Evolutionary conservation across 2,329 filamentous ascomycete species (phyloP), one percentile per base, ranked within the genome.

Genomic region (Cryphonectria nitschkei): DNA sequence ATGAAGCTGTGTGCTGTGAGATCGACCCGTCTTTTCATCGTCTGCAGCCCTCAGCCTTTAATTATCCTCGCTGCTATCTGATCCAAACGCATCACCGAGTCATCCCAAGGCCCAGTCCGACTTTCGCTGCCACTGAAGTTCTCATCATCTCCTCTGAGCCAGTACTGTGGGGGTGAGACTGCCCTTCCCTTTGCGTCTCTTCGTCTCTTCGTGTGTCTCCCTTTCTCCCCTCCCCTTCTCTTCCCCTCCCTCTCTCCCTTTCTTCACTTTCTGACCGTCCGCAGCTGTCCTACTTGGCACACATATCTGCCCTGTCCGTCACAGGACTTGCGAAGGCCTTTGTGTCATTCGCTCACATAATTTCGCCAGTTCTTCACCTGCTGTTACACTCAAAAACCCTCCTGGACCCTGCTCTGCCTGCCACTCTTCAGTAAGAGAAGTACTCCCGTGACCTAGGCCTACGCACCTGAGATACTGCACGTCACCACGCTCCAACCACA

Each of bases 11-110:
- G 34, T 67, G 50, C 34, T 43, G 39, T 41, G n/a, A 22, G 34
- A 19, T 67, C 7, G 37, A 56, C 34, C 39, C 22, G 50, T 39
- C 19, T 32, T 41, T 52, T 32, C 65, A 14, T 58, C 50, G 37
- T 41, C 37, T 67, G 32, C 64, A 37, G 52, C 34, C 65, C 4
- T 29, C 52, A 50, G 50, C 50, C n/a, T 32, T 46, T 58, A 43
- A n/a, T 56, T 26, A 26, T 41, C 16, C 58, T 32, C 29, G 29
- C 14, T 58, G 54, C 13, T 32, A 58, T 58, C 52, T 56, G 26
- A 50, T 50, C 22, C 22, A 50, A 19, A 50, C 46, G 19, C 16
- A 50, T n/a, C 22, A 50, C 46, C 46, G 46, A 50, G 46, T n/a
- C 46, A 50, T 50, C 46, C 46, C 52, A 56, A 29, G 52, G 52